These are phyloP conservation scores for Mytilinidion resinicola DNA, from an alignment of 495 filamentous ascomycete species.

Conservation along the genomic window DNA sequence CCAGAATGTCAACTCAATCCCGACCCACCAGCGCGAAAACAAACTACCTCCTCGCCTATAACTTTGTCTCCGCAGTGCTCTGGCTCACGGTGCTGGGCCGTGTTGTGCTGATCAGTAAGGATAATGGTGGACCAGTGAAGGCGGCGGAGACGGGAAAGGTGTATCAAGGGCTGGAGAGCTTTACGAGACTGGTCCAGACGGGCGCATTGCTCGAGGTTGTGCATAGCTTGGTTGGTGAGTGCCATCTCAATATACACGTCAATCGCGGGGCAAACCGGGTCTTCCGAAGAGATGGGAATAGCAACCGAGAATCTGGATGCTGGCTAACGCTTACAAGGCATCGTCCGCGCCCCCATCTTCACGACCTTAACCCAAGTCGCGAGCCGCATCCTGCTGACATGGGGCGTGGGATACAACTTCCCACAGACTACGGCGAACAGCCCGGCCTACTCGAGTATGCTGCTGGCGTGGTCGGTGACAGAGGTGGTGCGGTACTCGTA, in stretches of 20 bases:
- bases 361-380: conserved; percentile 89
- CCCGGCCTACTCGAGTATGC: conserved; percentile 60
- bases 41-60: conserved; percentile 75
- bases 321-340: conserved; percentile 39
- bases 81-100: conserved; percentile 69
- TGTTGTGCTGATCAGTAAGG: conserved; percentile 40
- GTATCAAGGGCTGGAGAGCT: conserved; percentile 51
- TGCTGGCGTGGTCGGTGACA: conserved; percentile 76
- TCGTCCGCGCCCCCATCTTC: conserved; percentile 75
- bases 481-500: conserved; percentile 86
- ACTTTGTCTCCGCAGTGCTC: conserved; percentile 62
- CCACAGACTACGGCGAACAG: conserved; percentile 44
- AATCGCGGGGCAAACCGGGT: neutral
- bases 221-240: conserved; percentile 63
- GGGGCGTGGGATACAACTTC: conserved; percentile 67
- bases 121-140: conserved; percentile 36
- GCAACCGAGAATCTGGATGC: neutral
- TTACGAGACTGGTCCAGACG: conserved; percentile 74
- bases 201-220: conserved; percentile 74
- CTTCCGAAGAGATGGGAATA: neutral
- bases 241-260: neutral
- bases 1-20: neutral
- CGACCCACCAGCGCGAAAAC: neutral
- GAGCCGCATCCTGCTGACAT: conserved; percentile 74
- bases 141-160: conserved; percentile 36